Base-by-base conservation (phyloP, 1,284 basidiomycete species). In the Tausonia pullulans region DNA sequence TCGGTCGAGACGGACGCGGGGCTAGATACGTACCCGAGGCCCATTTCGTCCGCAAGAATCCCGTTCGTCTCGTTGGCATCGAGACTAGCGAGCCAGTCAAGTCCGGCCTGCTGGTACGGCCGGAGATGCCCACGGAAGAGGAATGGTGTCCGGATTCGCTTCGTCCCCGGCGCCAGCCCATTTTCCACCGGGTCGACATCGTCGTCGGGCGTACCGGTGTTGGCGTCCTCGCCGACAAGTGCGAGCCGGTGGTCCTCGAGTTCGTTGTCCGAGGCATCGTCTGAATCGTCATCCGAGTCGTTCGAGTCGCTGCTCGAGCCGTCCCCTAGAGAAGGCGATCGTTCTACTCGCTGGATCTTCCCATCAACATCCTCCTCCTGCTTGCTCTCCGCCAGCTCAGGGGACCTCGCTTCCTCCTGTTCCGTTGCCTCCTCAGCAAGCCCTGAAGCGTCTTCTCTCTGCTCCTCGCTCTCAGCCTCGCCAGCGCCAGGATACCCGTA, bases 21-120 rank as follows among this genome's bases (percentile, higher is more conserved):
- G 13, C 39, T 67, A 98, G 96, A 62, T 61, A 63, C 44, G 46
- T 5, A 58, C 40, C 50, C 81, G 83, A 71, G 74, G 87, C 93
- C 92, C 94, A 97, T 97, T 76, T 97, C 93, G 76, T 99, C 95
- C 1, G 95, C 95, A 41, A 99, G 81, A 73, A 99, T 99, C 2
- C 94, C 94, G 75, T 98, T 98, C 69, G 92, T 78, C 65, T 87
- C 86, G 69, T 90, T 92, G 27, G 80, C 79, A 76, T 97, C 93
- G 50, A 97, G 78, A 72, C 86, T 90, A 0, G 90, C 89, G 7
- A 98, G 84, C 95, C 95, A 98, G 72, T 98, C 93, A 61, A 98
- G 77, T 0, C 95, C 95, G 11, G 87, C 84, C 69, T 94, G 90
- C 73, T 98, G 95, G 73, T 98, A 98, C 1, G 93, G 92, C 16